Evolutionary conservation across 1,284 basidiomycete species (phyloP).

Genomic region (Amylostereum areolatum): DNA sequence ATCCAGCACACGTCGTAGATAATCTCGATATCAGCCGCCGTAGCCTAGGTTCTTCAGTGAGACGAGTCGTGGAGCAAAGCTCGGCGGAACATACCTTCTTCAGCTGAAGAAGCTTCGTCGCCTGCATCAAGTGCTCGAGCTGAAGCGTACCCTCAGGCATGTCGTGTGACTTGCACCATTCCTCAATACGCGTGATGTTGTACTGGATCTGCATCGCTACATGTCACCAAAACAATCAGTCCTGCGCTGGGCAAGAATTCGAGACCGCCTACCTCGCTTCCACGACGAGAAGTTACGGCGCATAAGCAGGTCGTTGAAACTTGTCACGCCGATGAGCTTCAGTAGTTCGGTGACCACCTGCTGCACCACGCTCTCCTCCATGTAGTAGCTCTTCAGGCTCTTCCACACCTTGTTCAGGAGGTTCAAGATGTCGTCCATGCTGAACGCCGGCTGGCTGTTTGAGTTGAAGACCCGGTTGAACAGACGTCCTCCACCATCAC

Average conservation of each 20-base stretch:
- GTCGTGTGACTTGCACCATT: conserved; percentile 96
- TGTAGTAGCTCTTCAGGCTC: conserved; percentile 97
- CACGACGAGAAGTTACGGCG: conserved; percentile 98
- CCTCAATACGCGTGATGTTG: conserved; percentile 97
- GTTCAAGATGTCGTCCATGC: conserved; percentile 98
- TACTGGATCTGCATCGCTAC: conserved; percentile 99
- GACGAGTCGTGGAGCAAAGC: not conserved
- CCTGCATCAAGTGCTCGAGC: conserved; percentile 98
- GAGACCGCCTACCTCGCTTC: conserved; percentile 79
- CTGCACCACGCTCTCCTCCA: conserved; percentile 96
- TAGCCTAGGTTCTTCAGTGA: conserved; percentile 49
- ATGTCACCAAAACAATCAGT: conserved; percentile 2
- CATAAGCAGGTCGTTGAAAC: conserved; percentile 99
- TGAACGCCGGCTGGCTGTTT: conserved; percentile 84
- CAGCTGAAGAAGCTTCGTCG: conserved; percentile 95
- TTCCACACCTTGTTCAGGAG: conserved; percentile 98
- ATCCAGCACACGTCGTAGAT: conserved; percentile 99
- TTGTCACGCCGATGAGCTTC: conserved; percentile 94
- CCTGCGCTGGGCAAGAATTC: not conserved
- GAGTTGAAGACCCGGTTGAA: conserved; percentile 91
- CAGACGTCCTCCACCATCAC: conserved; percentile 86
- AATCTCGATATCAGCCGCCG: conserved; percentile 92
- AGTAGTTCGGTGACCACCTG: conserved; percentile 96
- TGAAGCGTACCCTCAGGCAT: conserved; percentile 99
- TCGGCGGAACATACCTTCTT: conserved; percentile 73